A percentile compares a stretch with the other conserved stretches of the same genome.
Evolutionary conservation across 495 filamentous ascomycete species (phyloP).

Genomic region (Aspergillus bridgeri): DNA sequence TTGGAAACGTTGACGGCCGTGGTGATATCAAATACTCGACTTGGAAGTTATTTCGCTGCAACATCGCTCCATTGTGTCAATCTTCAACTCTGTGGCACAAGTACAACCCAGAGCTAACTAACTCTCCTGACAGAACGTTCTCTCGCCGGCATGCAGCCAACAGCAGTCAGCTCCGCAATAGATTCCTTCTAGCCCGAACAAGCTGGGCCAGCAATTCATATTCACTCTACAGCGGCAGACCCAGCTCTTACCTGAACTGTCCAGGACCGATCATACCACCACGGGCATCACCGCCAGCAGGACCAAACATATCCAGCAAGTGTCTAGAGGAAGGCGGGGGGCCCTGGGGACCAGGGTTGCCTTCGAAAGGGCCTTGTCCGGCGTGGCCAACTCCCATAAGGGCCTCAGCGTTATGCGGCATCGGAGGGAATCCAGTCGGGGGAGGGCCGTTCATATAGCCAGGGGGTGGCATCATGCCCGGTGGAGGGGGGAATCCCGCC

Average conservation of each 20-base stretch:
- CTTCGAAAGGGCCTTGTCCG: slow-evolving; percentile 37
- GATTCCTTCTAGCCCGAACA: neutral
- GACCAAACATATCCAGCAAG: slow-evolving; percentile 46
- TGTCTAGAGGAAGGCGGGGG: slow-evolving; percentile 43
- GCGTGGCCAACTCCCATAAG: slow-evolving; percentile 39
- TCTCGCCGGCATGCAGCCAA: too few relatives aligned
- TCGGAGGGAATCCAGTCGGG: slow-evolving; percentile 45
- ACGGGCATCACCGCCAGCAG: slow-evolving; percentile 35
- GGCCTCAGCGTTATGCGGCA: slow-evolving; percentile 43
- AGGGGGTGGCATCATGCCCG: slow-evolving; percentile 50
- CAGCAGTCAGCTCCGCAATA: too few relatives aligned
- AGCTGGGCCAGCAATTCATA: neutral
- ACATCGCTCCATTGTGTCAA: neutral
- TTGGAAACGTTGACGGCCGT: neutral
- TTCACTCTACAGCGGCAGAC: neutral
- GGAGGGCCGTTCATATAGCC: slow-evolving; percentile 48
- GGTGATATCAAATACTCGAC: neutral
- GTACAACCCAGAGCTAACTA: neutral
- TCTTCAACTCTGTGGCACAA: neutral
- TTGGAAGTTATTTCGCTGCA: neutral
- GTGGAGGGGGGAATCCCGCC: slow-evolving; percentile 31
- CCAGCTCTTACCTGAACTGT: slow-evolving; percentile 30
- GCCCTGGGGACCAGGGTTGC: slow-evolving; percentile 36
- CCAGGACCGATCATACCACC: slow-evolving; percentile 44
- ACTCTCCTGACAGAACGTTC: too few relatives aligned